Evolutionary conservation across 1,139 yeast species (phyloP), one percentile per base, ranked within the genome.

Genomic region (Pichia sp.): DNA sequence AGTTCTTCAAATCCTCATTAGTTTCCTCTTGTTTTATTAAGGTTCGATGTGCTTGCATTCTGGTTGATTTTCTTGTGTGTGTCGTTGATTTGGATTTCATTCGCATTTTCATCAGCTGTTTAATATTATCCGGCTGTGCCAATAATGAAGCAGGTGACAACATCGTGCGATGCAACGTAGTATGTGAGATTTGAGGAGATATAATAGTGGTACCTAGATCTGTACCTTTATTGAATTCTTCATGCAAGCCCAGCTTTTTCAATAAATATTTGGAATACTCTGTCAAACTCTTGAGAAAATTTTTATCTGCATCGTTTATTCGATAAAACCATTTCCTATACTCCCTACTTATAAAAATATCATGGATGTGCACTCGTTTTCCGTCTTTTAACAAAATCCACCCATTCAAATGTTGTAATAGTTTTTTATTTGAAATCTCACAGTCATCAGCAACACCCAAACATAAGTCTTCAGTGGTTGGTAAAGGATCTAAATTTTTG

Each of bases 401-500:
- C 1, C 64, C 64, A 36, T 45, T 48, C 29, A 42, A 29, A 33
- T 38, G 48, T 11, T 29, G 9, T 8, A 33, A 32, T 37, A 34
- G 37, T 23, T 40, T 44, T 5, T 4, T 29, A 27, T 35, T 37
- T n/a, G 37, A 16, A 3, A 40, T 9, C 7, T 28, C 38, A 11
- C 40, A 42, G 1, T 37, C 39, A 40, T 48, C 37, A 2, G 49
- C 36, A 11, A 49, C 52, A 27, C 49, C 52, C 4, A 43, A 33
- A 43, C 50, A 47, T 16, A 49, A 27, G 43, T 50, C 44, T 4
- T 48, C 48, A 28, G 27, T 39, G 2, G 37, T 39, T 7, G 44
- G 42, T n/a, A 55, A 29, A n/a, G 54, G 53, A 23, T 43, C 46
- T 34, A 40, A 42, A 4, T 54, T 55, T 31, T 39, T 58, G 76